Evolutionary conservation across 495 filamentous ascomycete species (phyloP).

Genomic region (Trichoderma virens): DNA sequence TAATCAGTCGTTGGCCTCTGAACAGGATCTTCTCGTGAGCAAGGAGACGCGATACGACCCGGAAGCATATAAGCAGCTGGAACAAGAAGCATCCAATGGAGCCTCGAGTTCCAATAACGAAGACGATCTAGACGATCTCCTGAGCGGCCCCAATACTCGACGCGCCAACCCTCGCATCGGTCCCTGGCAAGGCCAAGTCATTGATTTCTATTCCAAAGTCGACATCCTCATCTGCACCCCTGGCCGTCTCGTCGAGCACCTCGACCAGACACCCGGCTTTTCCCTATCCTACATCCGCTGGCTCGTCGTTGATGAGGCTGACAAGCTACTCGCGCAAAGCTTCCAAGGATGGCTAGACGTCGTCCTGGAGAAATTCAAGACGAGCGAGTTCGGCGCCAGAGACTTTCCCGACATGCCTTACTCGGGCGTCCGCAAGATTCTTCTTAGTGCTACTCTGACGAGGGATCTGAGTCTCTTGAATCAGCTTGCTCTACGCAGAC

Average conservation of each 20-base stretch:
- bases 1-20: constrained; percentile 63
- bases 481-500: constrained; percentile 61
- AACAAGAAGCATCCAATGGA: constrained; percentile 66
- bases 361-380: constrained; percentile 55
- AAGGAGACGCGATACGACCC: constrained; percentile 43
- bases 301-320: constrained; percentile 91
- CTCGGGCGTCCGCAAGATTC: constrained; percentile 56
- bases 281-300: constrained; percentile 66
- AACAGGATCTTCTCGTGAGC: constrained; percentile 61
- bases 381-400: constrained; percentile 25
- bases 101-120: constrained; percentile 38
- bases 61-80: constrained; percentile 46
- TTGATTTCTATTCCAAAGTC: constrained; percentile 57
- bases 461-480: constrained; percentile 74
- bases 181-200: constrained; percentile 43
- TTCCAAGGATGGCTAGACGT: constrained; percentile 86
- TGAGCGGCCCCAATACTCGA: constrained; percentile 29
- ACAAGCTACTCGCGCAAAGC: constrained; percentile 80
- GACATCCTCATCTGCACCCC: constrained; percentile 91
- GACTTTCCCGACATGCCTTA: constrained; percentile 43
- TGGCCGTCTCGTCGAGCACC: constrained; percentile 84
- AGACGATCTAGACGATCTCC: constrained; percentile 17
- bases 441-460: constrained; percentile 92
- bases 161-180: not conserved
- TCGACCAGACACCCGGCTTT: constrained; percentile 76